phyloP scores from a whole-genome alignment of 768 basidiomycete species.

The Crassisporium funariophilum region DNA sequence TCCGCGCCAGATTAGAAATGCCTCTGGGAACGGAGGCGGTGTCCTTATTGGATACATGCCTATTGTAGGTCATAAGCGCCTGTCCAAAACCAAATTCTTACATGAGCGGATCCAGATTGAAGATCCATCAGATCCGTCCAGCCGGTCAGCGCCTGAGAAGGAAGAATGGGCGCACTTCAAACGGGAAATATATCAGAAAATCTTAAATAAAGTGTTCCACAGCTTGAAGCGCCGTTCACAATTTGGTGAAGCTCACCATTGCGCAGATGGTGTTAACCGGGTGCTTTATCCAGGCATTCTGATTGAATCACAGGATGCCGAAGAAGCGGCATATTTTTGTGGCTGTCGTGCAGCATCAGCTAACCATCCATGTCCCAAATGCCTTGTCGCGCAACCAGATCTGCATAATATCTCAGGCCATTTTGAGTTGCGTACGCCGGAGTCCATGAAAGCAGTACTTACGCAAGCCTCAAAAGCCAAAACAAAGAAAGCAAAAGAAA shows the following conservation, averaged over 20 bases:
- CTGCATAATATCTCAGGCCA: conserved; percentile 18
- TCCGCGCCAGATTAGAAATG: conserved; percentile 29
- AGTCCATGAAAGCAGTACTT: conserved; percentile 20
- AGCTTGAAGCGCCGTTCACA: conserved; percentile 19
- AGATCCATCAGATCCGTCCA: conserved; percentile 26
- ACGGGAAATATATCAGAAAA: conserved; percentile 30
- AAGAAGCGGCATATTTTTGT: conserved; percentile 30
- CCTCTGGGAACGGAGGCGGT: conserved; percentile 35
- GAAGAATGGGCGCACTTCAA: conserved; percentile 29
- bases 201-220: conserved; percentile 23
- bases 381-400: conserved; percentile 23
- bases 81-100: not conserved
- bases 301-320: conserved; percentile 30
- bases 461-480: conserved; percentile 9
- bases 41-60: conserved; percentile 31
- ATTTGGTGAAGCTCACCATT: conserved; percentile 23
- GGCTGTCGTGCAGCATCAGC: conserved; percentile 25
- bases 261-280: conserved; percentile 20
- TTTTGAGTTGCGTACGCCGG: conserved; percentile 17
- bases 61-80: conserved; percentile 17
- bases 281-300: conserved; percentile 30
- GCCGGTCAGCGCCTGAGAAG: conserved; percentile 17
- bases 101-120: conserved; percentile 16
- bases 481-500: conserved; percentile 14
- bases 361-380: conserved; percentile 32